Percentiles rank a stretch among this genome's conserved stretches.
phyloP scores from a whole-genome alignment of 805 yeast species.

The Candida rishiriensis region DNA sequence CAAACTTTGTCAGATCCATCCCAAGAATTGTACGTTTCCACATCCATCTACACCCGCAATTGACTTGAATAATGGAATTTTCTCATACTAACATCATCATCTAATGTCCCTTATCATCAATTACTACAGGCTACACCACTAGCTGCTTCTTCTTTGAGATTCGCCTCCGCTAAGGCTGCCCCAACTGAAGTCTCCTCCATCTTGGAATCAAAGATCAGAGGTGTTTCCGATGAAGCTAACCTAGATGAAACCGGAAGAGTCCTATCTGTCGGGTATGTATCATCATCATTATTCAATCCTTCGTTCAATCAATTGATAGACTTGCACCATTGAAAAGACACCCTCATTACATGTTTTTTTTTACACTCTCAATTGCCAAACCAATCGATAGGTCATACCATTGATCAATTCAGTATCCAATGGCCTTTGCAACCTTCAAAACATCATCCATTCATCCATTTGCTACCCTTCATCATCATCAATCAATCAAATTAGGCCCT shows the following conservation, averaged over 20 bases:
- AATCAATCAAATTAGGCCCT: too few species aligned
- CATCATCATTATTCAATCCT: background rate
- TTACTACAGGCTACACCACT: constrained; percentile 63
- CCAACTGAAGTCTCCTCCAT: constrained; percentile 99
- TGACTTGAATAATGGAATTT: background rate
- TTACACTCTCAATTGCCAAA: background rate
- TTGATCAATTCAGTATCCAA: too few species aligned
- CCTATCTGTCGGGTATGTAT: constrained; percentile 87
- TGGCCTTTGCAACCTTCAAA: too few species aligned
- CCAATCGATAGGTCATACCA: too few species aligned
- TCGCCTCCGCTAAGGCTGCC: constrained; percentile 94
- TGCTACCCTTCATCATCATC: background rate
- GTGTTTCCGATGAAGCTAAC: constrained; percentile 95
- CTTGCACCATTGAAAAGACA: too few species aligned
- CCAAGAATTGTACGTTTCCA: constrained; percentile 41
- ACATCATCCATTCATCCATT: background rate
- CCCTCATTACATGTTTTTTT: background rate
- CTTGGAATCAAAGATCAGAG: constrained; percentile 98
- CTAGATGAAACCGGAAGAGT: constrained; percentile 99
- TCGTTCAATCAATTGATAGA: constrained; percentile 1
- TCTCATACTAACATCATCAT: constrained; percentile 1
- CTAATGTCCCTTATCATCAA: background rate
- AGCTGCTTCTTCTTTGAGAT: constrained; percentile 64
- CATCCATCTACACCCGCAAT: background rate
- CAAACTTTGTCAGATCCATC: constrained; percentile 42